These are phyloP conservation scores for Rhododendron vialii DNA, from an alignment of 148 eudicot species.

Conservation along the genomic window DNA sequence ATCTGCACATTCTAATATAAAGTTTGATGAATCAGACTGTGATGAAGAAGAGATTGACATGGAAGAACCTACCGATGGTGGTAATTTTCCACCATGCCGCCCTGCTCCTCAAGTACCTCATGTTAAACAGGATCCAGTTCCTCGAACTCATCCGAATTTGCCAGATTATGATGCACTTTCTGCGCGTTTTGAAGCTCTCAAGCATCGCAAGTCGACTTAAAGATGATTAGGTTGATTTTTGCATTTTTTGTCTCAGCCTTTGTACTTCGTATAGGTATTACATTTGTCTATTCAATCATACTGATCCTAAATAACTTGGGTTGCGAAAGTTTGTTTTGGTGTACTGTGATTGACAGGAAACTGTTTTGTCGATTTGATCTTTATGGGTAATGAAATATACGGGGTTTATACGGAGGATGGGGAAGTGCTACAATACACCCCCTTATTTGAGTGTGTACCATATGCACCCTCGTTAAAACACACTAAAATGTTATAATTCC, in stretches of 20 bases:
- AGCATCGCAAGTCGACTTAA: conserved; percentile 42
- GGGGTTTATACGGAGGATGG: too few species aligned
- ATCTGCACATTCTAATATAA: conserved; percentile 38
- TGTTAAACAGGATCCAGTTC: conserved; percentile 17
- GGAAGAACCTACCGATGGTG: conserved; percentile 29
- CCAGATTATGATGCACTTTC: conserved; percentile 85
- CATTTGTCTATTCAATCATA: not conserved
- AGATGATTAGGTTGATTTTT: not conserved
- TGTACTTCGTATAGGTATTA: not conserved
- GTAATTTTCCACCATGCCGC: conserved; percentile 29
- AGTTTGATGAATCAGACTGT: conserved; percentile 78
- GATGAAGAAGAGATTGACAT: conserved; percentile 49
- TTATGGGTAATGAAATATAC: not conserved
- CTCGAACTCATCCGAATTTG: conserved; percentile 71
- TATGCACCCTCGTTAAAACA: too few species aligned
- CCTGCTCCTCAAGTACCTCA: conserved; percentile 33
- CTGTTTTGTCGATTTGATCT: not conserved
- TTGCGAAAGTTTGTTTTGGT: not conserved
- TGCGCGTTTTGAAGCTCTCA: conserved; percentile 88
- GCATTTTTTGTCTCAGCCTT: not conserved
- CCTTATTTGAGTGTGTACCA: too few species aligned
- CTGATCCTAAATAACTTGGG: not conserved
- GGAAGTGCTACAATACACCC: too few species aligned
- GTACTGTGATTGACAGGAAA: not conserved
- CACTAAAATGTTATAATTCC: too few species aligned